Evolutionary conservation across 1,139 yeast genomes (phyloP).

Genomic region (Lodderomyces pseudojiufengensis): DNA sequence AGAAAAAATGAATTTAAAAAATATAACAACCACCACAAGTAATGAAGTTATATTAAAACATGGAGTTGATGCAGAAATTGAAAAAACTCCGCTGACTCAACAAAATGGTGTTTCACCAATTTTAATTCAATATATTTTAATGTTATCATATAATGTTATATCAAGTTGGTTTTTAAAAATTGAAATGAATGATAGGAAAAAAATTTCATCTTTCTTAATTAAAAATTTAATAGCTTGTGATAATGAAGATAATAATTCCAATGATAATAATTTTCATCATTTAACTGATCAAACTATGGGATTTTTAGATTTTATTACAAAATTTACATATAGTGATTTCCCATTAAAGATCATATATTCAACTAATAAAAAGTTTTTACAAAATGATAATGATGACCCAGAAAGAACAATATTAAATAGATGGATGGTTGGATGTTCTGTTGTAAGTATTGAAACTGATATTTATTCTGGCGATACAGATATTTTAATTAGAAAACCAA

Average conservation of each 20-base stretch:
- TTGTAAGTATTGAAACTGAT: constrained; percentile 57
- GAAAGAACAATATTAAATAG: constrained; percentile 28
- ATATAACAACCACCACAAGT: too few relatives aligned
- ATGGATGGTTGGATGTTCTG: constrained; percentile 63
- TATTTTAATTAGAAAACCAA: constrained; percentile 59
- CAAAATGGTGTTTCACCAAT: constrained; percentile 40
- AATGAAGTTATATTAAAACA: constrained; percentile 19
- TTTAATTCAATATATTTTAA: constrained; percentile 57
- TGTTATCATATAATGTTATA: constrained; percentile 66
- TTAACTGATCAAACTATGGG: constrained; percentile 57
- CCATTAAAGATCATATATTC: constrained; percentile 46
- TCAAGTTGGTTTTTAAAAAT: constrained; percentile 73
- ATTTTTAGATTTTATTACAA: constrained; percentile 60
- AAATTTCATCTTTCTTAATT: constrained; percentile 59
- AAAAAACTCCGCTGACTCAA: constrained; percentile 48
- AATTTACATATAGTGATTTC: constrained; percentile 65
- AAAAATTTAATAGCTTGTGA: constrained; percentile 50
- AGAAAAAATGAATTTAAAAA: constrained; percentile 14
- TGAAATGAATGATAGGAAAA: constrained; percentile 53
- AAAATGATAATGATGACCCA: constrained; percentile 11
- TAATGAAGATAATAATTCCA: constrained; percentile 18
- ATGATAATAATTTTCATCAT: constrained; percentile 12
- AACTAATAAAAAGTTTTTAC: constrained; percentile 12
- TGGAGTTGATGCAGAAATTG: constrained; percentile 43
- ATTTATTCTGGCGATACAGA: constrained; percentile 50